phyloP scores from a whole-genome alignment of 257 asterid genomes.

The Solanum lycopersicoides region DNA sequence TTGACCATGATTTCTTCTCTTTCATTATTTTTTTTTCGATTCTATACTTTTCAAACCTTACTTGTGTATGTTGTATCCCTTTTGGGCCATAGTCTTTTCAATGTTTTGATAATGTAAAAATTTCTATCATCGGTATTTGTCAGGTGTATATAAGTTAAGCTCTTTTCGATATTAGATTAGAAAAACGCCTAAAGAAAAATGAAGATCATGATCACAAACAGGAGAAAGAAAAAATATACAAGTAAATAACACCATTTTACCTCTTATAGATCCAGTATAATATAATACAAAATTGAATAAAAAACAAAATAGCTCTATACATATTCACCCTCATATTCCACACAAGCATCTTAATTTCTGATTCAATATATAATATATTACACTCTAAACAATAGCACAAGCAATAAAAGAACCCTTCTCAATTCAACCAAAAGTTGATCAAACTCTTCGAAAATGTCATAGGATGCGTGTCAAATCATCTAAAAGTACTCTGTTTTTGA shows the following conservation, averaged over 20 bases:
- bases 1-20: too few relatives aligned
- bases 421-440: neutral
- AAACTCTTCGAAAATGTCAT: neutral
- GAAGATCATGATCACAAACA: neutral
- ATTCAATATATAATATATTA: neutral
- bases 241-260: neutral
- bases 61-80: neutral
- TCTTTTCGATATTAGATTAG: too few relatives aligned
- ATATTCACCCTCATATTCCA: too few relatives aligned
- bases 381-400: neutral
- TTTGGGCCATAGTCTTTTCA: neutral
- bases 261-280: neutral
- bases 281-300: neutral
- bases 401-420: neutral
- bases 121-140: too few relatives aligned
- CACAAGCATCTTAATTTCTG: neutral
- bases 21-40: neutral
- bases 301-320: neutral
- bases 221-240: neutral
- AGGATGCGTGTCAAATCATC: neutral
- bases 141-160: neutral
- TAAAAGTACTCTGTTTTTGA: neutral
- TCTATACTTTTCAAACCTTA: too few relatives aligned
- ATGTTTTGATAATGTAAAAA: neutral
- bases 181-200: neutral